These are phyloP conservation scores for Rubus parviflorus DNA, from an alignment of 306 rosid species.

Conservation along the genomic window DNA sequence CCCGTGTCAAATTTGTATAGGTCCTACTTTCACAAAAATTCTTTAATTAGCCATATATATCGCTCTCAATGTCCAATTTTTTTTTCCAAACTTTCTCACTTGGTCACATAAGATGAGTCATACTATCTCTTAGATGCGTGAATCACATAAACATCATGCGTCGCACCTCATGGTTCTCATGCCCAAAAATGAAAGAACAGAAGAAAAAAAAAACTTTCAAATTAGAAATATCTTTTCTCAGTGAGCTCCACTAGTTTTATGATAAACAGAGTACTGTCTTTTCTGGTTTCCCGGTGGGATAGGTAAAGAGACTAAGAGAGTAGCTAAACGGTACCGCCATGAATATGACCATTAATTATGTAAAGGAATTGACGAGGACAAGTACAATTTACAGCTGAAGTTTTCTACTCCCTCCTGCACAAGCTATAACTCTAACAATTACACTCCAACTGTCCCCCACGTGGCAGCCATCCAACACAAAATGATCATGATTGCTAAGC, in stretches of 20 bases:
- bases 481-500: constrained; percentile 1
- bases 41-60: too few species aligned
- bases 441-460: constrained; percentile 18
- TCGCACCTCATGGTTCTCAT: not conserved
- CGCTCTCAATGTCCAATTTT: too few species aligned
- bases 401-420: not conserved
- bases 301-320: not conserved
- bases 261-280: not conserved
- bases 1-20: too few species aligned
- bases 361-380: not conserved
- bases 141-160: not conserved
- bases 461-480: constrained; percentile 23
- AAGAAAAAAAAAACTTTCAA: not conserved
- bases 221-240: not conserved
- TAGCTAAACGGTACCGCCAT: not conserved
- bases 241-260: not conserved
- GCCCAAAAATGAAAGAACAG: not conserved
- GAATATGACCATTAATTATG: not conserved
- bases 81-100: too few species aligned
- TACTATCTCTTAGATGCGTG: not conserved
- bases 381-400: not conserved
- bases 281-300: not conserved
- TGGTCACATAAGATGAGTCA: not conserved
- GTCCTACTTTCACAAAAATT: too few species aligned
- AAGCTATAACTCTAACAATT: constrained; percentile 10